Percentiles rank a stretch among this genome's conserved stretches.
Evolutionary conservation across 2,329 filamentous ascomycete species (phyloP).

Genomic region (Aureobasidium leucospermi): DNA sequence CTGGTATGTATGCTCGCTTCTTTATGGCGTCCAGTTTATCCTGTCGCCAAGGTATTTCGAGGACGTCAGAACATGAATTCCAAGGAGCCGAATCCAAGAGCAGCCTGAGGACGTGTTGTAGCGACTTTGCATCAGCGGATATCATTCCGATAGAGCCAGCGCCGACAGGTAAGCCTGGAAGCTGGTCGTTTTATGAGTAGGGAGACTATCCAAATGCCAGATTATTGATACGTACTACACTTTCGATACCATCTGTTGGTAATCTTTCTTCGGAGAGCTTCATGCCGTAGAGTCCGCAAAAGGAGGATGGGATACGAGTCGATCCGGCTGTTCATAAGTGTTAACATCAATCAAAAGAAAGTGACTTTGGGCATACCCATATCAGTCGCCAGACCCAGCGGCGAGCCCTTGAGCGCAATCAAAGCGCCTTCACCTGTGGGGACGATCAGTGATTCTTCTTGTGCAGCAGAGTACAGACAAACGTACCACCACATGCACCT

Average conservation of each 20-base stretch:
- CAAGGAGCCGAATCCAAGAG: conserved; percentile 16
- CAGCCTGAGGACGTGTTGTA: conserved; percentile 13
- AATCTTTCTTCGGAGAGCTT: conserved; percentile 15
- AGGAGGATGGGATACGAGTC: conserved; percentile 18
- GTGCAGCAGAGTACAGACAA: background rate
- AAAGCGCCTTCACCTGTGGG: conserved; percentile 19
- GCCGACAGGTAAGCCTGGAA: conserved; percentile 18
- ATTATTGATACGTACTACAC: conserved; percentile 12
- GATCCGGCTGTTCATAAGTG: conserved; percentile 13
- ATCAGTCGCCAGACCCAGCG: conserved; percentile 19
- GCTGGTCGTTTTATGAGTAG: background rate
- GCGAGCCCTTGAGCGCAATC: conserved; percentile 17
- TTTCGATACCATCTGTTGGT: conserved; percentile 15
- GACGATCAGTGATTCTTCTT: background rate
- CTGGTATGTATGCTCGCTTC: background rate
- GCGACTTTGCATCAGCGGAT: conserved; percentile 1
- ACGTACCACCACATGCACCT: conserved; percentile 18
- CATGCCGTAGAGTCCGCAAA: conserved; percentile 18
- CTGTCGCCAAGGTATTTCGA: conserved; percentile 19
- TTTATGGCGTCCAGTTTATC: conserved; percentile 15
- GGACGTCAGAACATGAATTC: conserved; percentile 8
- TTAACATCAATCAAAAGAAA: background rate
- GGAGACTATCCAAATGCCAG: too few relatives aligned
- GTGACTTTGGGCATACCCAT: conserved; percentile 9
- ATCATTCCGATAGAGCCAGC: conserved; percentile 18